A percentile compares a stretch with the other conserved stretches of the same genome.
Evolutionary conservation across 208 protist genomes (phyloP).

Genomic region (Tritrichomonas foetus): DNA sequence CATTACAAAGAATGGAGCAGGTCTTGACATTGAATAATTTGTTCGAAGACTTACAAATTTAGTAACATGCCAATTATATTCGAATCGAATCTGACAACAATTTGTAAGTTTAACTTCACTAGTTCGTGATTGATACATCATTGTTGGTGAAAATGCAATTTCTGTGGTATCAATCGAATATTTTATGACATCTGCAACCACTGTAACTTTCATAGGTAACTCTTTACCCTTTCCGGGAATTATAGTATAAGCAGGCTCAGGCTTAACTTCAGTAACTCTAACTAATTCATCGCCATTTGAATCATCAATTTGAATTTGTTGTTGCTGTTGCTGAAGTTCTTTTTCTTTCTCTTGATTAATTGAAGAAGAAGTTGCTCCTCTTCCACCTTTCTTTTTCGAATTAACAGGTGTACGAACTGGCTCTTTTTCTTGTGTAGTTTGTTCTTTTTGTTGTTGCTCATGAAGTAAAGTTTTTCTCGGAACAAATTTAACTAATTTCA

Average conservation of each 20-base stretch:
- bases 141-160: slow-evolving; percentile 74
- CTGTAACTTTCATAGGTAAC: slow-evolving; percentile 44
- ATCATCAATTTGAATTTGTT: background rate
- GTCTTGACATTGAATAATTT: background rate
- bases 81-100: slow-evolving; percentile 67
- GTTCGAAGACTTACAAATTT: background rate
- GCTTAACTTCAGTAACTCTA: slow-evolving; percentile 9
- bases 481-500: slow-evolving; percentile 26
- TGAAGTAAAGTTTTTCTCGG: background rate
- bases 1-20: slow-evolving; percentile 66
- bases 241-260: slow-evolving; percentile 46
- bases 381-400: background rate
- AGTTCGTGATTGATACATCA: slow-evolving; percentile 79
- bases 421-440: background rate
- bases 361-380: background rate
- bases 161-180: slow-evolving; percentile 48
- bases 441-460: background rate
- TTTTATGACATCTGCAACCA: slow-evolving; percentile 42
- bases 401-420: background rate
- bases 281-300: background rate
- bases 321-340: background rate
- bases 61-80: slow-evolving; percentile 62
- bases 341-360: background rate
- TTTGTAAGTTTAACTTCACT: slow-evolving; percentile 72
- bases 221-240: background rate